Percentiles rank a stretch among this genome's conserved stretches.
phyloP scores from a whole-genome alignment of 768 basidiomycete genomes.

The Calocybe cyanea region DNA sequence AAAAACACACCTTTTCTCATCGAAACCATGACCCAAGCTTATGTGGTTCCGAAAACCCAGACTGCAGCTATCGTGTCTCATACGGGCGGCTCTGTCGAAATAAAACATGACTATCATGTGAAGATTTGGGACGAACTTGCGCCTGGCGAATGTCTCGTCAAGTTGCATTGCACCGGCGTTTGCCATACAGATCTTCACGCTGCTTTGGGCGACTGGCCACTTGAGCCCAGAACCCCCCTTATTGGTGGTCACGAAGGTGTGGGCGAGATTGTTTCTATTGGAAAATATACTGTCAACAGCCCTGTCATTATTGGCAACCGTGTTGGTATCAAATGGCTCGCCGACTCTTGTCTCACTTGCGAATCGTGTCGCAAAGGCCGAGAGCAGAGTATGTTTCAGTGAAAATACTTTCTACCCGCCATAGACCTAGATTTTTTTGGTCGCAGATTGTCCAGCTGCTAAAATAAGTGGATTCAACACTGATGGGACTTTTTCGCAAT shows the following conservation, averaged over 20 bases:
- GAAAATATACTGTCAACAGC: constrained; percentile 50
- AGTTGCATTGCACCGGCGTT: constrained; percentile 76
- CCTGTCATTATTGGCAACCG: constrained; percentile 73
- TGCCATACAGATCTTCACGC: constrained; percentile 86
- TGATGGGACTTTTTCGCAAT: constrained; percentile 76
- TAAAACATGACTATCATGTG: constrained; percentile 52
- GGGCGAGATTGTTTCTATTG: constrained; percentile 78
- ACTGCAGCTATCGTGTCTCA: constrained; percentile 39
- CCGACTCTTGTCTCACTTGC: constrained; percentile 68
- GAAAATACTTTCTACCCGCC: neutral
- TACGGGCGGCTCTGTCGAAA: constrained; percentile 29
- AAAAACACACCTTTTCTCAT: too few relatives aligned
- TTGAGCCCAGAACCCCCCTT: constrained; percentile 58
- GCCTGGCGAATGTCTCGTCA: constrained; percentile 73
- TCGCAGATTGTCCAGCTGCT: constrained; percentile 53
- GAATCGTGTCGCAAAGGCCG: constrained; percentile 73
- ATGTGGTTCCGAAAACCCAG: constrained; percentile 34
- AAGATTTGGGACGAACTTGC: constrained; percentile 49
- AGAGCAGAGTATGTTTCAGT: constrained; percentile 59
- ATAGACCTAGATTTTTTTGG: constrained; percentile 1
- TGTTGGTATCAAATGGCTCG: constrained; percentile 83
- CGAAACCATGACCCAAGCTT: constrained; percentile 4
- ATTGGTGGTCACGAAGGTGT: constrained; percentile 87
- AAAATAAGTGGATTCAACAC: constrained; percentile 67
- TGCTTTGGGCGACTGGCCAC: constrained; percentile 76